These are phyloP conservation scores for Diaporthe sp. DNA, from an alignment of 2,329 filamentous ascomycete genomes.

Conservation along the genomic window DNA sequence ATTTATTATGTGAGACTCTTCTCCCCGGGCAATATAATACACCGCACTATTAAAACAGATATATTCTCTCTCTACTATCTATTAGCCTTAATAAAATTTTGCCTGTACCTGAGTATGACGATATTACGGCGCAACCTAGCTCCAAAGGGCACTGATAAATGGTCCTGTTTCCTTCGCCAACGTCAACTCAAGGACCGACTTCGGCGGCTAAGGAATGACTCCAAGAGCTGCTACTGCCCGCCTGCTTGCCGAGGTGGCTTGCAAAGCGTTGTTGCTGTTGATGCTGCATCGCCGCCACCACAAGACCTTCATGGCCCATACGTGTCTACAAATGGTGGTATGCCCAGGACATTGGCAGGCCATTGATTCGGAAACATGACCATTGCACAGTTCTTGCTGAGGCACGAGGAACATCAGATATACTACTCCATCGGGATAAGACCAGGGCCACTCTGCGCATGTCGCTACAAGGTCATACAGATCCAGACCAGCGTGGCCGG, in stretches of 20 bases:
- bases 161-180: slow-evolving; percentile 1
- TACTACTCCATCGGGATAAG: background rate
- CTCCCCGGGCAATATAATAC: no score
- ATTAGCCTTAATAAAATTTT: no score
- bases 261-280: background rate
- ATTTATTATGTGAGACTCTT: no score
- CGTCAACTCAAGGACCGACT: background rate
- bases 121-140: background rate
- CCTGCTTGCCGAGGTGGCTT: background rate
- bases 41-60: no score
- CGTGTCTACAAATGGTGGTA: background rate
- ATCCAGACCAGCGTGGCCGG: background rate
- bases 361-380: no score
- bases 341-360: background rate
- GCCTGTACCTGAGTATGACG: background rate
- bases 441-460: slow-evolving; percentile 7
- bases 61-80: background rate
- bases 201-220: background rate
- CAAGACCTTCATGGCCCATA: background rate
- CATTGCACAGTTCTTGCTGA: background rate
- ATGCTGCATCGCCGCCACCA: background rate
- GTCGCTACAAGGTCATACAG: background rate
- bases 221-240: slow-evolving; percentile 1
- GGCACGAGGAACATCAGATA: slow-evolving; percentile 7
- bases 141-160: background rate